Evolutionary conservation across 2,329 filamentous ascomycete genomes (phyloP), one percentile per base, ranked within the genome.

Genomic region (Trichoderma sp.): DNA sequence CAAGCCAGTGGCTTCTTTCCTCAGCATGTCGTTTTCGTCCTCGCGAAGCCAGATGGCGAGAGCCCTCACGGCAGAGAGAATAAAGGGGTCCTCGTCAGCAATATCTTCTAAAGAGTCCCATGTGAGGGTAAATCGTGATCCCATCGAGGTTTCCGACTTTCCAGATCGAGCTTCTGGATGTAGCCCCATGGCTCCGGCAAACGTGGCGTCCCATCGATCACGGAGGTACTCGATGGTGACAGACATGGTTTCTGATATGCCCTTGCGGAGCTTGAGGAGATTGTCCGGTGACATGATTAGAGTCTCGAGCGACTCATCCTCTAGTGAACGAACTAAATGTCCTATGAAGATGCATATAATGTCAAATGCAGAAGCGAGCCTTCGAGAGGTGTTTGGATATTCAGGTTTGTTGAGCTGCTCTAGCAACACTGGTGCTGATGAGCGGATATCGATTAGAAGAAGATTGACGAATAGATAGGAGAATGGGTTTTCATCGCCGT

Each of bases 1-100:
- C 64, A 92, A 79, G 0, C 89, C 89, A 0, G 85, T 84, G 12
- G 85, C 86, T 75, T 91, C 87, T 63, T 82, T 85, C 12, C 89
- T 82, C 51, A 92, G 77, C 8, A 82, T 80, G 15, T 89, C 86
- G 53, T 89, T 89, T 53, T 92, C 90, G 71, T 93, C 90, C 73
- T 93, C 91, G 8, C 88, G 84, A n/a, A 92, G 81, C 91, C 91
- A 93, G 21, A 92, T 84, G 1, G 89, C 86, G 34, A 92, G 76
- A 0, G 87, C 82, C 58, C 88, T 82, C 26, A 92, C 79, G 0
- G 87, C 86, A 3, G 90, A 86, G 2, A 90, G 83, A 2, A 91
- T 83, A 8, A 92, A 82, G 1, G 88, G 86, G 75, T 93, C 91
- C 7, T 85, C 81, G 2, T 83, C 82, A 3, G 82, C 82, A 34